phyloP scores from a whole-genome alignment of 805 yeast genomes.

The Maudiozyma saulgeensis region DNA sequence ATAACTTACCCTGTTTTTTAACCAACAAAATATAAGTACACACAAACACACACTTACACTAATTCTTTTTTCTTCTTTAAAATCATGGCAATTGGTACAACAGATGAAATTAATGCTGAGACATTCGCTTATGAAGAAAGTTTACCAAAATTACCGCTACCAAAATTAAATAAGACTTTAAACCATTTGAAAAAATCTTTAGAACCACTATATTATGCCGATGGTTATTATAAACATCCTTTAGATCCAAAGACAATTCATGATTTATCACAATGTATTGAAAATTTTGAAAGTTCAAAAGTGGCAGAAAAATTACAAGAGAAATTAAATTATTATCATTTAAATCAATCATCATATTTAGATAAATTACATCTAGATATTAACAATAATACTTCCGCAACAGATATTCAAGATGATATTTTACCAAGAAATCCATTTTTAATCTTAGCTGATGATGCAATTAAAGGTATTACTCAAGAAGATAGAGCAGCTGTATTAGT shows the following conservation, averaged over 20 bases:
- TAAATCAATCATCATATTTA: slow-evolving; percentile 41
- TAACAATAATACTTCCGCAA: slow-evolving; percentile 40
- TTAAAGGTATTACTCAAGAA: slow-evolving; percentile 51
- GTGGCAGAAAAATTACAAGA: slow-evolving; percentile 40
- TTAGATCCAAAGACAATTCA: slow-evolving; percentile 19
- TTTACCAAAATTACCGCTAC: slow-evolving; percentile 56
- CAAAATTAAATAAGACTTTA: slow-evolving; percentile 42
- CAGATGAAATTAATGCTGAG: background rate
- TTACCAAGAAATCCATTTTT: slow-evolving; percentile 73
- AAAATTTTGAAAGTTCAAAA: slow-evolving; percentile 36
- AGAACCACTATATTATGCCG: slow-evolving; percentile 48
- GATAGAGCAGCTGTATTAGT: slow-evolving; percentile 60
- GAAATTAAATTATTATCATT: slow-evolving; percentile 42
- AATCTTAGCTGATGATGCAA: slow-evolving; percentile 66
- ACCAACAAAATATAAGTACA: too few species aligned
- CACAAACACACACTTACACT: background rate
- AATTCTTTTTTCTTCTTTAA: too few species aligned
- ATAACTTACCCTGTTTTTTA: too few species aligned
- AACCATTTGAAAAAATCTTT: slow-evolving; percentile 45
- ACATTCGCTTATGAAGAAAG: slow-evolving; percentile 13
- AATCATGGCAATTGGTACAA: background rate
- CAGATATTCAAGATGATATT: slow-evolving; percentile 54
- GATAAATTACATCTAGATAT: slow-evolving; percentile 38
- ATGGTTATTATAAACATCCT: slow-evolving; percentile 36
- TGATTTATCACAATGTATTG: slow-evolving; percentile 36